Evolutionary conservation across 2,329 filamentous ascomycete species (phyloP).

Genomic region (Trichoderma harzianum): DNA sequence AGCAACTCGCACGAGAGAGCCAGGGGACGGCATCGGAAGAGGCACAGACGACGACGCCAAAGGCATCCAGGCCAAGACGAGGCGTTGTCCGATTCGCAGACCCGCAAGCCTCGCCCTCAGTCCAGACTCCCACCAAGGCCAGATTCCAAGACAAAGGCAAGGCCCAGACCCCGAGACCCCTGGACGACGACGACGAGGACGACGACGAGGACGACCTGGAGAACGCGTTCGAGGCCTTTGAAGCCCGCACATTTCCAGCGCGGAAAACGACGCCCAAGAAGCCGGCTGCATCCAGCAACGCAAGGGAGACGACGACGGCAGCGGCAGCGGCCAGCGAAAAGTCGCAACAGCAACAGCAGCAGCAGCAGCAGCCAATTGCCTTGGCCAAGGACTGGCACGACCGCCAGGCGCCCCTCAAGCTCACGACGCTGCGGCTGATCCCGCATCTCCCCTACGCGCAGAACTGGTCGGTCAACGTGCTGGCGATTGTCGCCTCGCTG

Average conservation of each 20-base stretch:
- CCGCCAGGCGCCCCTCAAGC: slow-evolving; percentile 44
- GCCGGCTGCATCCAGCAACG: neutral
- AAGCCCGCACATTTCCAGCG: slow-evolving; percentile 33
- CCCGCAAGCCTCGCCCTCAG: neutral
- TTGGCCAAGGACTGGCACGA: slow-evolving; percentile 42
- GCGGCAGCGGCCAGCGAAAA: neutral
- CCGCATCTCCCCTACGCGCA: slow-evolving; percentile 53
- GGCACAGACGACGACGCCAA: neutral
- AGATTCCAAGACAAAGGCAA: neutral
- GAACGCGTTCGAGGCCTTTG: slow-evolving; percentile 38
- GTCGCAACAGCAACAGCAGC: neutral
- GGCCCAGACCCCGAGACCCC: neutral
- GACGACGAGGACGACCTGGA: slow-evolving; percentile 24
- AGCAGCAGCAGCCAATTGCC: slow-evolving; percentile 30
- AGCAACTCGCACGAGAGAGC: neutral
- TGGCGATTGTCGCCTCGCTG: slow-evolving; percentile 48
- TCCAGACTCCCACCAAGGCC: neutral
- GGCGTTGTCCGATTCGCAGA: neutral
- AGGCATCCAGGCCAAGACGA: neutral
- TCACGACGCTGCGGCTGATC: slow-evolving; percentile 49
- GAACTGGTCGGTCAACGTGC: slow-evolving; percentile 56
- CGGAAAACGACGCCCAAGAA: slow-evolving; percentile 16
- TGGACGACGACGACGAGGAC: neutral
- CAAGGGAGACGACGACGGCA: neutral
- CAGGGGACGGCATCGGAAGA: slow-evolving; percentile 31